These are phyloP conservation scores for Phytopythium ostracodes DNA, from an alignment of 352 stramenopile genomes.

Conservation along the genomic window DNA sequence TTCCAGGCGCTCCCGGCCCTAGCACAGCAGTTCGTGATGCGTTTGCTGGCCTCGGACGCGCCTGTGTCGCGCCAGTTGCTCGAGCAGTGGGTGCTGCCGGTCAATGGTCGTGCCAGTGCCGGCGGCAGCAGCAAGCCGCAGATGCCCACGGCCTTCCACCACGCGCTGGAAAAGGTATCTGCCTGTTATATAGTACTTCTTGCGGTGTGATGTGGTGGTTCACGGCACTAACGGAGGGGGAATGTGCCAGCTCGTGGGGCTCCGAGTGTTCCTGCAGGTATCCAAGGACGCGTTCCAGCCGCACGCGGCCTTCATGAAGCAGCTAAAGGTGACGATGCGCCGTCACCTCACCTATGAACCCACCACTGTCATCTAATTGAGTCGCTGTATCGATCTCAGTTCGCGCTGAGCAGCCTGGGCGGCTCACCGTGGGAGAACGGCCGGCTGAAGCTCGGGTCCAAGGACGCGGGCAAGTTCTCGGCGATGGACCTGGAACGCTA, in stretches of 20 bases:
- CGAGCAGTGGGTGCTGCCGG: slow-evolving; percentile 65
- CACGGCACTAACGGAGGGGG: background rate
- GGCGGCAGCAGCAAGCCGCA: slow-evolving; percentile 1
- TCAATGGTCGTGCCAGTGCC: slow-evolving; percentile 14
- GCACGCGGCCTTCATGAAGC: slow-evolving; percentile 52
- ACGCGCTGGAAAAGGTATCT: slow-evolving; percentile 39
- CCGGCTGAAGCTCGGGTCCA: slow-evolving; percentile 33
- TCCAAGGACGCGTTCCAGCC: slow-evolving; percentile 38
- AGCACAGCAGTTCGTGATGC: slow-evolving; percentile 89
- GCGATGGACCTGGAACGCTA: slow-evolving; percentile 54
- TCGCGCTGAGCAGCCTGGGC: slow-evolving; percentile 62
- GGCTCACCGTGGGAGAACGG: slow-evolving; percentile 73
- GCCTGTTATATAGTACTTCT: background rate
- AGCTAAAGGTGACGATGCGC: slow-evolving; percentile 38
- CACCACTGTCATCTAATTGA: too few relatives aligned
- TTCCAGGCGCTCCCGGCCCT: slow-evolving; percentile 84
- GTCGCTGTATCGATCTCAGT: slow-evolving; percentile 17
- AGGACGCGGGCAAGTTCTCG: slow-evolving; percentile 42
- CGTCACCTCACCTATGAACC: too few relatives aligned
- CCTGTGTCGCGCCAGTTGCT: slow-evolving; percentile 45
- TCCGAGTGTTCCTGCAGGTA: slow-evolving; percentile 50
- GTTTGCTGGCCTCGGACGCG: slow-evolving; percentile 64
- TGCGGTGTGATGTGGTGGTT: background rate
- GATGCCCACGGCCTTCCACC: slow-evolving; percentile 52
- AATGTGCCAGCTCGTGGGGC: slow-evolving; percentile 25